Evolutionary conservation across 331 rosid genomes (phyloP).

Genomic region (Pyracantha coccinea): DNA sequence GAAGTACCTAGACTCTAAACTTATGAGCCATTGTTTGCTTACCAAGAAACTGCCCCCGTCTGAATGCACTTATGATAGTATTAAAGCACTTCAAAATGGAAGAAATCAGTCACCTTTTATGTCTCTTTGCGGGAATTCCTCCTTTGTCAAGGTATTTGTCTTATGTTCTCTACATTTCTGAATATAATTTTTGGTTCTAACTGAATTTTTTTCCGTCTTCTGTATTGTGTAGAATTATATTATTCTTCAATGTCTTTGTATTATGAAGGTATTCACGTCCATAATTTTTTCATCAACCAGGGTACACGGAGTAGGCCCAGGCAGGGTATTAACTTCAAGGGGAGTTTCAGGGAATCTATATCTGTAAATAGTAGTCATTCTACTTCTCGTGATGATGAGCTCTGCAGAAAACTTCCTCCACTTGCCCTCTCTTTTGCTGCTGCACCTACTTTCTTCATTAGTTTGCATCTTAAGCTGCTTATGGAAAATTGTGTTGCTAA

Average conservation of each 20-base stretch:
- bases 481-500: constrained; percentile 54
- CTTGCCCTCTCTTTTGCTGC: constrained; percentile 76
- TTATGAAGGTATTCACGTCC: constrained; percentile 23
- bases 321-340: constrained; percentile 50
- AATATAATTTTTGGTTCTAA: not conserved
- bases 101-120: constrained; percentile 24
- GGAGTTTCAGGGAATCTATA: constrained; percentile 43
- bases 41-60: constrained; percentile 63
- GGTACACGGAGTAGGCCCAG: constrained; percentile 41
- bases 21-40: constrained; percentile 57
- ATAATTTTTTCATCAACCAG: constrained; percentile 31
- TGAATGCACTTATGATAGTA: constrained; percentile 89
- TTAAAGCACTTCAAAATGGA: constrained; percentile 68
- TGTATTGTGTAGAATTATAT: not conserved
- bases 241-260: not conserved
- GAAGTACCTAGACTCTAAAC: constrained; percentile 60
- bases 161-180: constrained; percentile 3
- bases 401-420: constrained; percentile 45
- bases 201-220: not conserved
- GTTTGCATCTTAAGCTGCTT: constrained; percentile 79
- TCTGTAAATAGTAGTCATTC: constrained; percentile 25
- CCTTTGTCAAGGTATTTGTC: constrained; percentile 52
- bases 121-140: constrained; percentile 21
- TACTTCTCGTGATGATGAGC: constrained; percentile 29
- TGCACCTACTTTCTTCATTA: constrained; percentile 68